Evolutionary conservation across 1,284 basidiomycete species (phyloP).

Genomic region (Somion occarium): DNA sequence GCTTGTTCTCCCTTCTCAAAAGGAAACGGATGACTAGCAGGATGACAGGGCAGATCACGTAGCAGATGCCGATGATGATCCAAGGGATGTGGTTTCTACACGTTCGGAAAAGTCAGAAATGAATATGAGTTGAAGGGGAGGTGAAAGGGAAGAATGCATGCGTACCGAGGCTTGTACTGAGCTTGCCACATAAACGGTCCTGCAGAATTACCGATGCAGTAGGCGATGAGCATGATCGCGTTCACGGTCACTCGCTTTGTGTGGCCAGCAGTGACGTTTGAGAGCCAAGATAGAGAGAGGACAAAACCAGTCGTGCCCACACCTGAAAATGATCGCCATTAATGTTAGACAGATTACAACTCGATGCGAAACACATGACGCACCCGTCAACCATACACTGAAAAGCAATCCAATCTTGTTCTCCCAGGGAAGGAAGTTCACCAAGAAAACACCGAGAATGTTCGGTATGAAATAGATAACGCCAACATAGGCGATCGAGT

Average conservation of each 20-base stretch:
- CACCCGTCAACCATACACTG: constrained; percentile 58
- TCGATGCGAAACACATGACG: constrained; percentile 20
- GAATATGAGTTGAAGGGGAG: background rate
- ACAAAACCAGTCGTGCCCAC: constrained; percentile 67
- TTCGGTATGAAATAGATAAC: constrained; percentile 62
- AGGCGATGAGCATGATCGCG: constrained; percentile 65
- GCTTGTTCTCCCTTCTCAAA: constrained; percentile 59
- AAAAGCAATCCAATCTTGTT: constrained; percentile 62
- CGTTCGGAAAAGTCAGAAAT: background rate
- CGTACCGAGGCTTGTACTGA: constrained; percentile 58
- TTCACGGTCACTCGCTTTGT: constrained; percentile 68
- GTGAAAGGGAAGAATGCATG: background rate
- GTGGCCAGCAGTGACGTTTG: constrained; percentile 66
- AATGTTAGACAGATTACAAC: background rate
- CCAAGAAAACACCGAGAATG: constrained; percentile 53
- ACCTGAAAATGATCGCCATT: constrained; percentile 29
- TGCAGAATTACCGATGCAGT: constrained; percentile 65
- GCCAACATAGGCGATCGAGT: constrained; percentile 60
- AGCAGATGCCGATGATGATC: constrained; percentile 58
- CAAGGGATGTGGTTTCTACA: constrained; percentile 58
- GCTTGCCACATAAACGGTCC: constrained; percentile 74
- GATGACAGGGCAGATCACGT: constrained; percentile 41
- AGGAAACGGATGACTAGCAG: constrained; percentile 49
- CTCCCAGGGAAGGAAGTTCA: constrained; percentile 59
- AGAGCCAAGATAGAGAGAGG: constrained; percentile 66